phyloP scores from a whole-genome alignment of 345 rosid genomes.

The Psidium guajava region DNA sequence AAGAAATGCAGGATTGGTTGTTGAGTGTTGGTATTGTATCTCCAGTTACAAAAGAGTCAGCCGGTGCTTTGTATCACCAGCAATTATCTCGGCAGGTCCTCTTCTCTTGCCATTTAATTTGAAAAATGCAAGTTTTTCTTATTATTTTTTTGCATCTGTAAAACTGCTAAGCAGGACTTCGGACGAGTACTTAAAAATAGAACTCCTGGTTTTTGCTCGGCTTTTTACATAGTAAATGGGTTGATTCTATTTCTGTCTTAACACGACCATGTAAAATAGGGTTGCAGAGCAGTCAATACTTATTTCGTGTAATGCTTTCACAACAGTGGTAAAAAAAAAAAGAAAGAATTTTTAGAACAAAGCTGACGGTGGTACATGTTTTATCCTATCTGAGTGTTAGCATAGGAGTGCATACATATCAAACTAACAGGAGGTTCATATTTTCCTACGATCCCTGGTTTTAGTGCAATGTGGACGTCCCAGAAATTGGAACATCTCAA shows the following conservation, averaged over 20 bases:
- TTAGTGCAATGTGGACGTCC: not conserved
- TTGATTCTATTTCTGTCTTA: not conserved
- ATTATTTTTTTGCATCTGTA: not conserved
- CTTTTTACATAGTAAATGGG: not conserved
- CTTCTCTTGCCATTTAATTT: not conserved
- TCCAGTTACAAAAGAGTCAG: slow-evolving; percentile 92
- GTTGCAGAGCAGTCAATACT: not conserved
- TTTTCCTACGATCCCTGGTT: not conserved
- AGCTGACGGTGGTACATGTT: not conserved
- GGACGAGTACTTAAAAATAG: not conserved
- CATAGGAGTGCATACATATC: not conserved
- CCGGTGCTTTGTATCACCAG: slow-evolving; percentile 90
- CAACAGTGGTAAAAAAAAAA: not conserved
- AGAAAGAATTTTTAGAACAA: too few relatives aligned
- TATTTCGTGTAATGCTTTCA: not conserved
- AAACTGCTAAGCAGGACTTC: not conserved
- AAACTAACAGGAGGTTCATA: not conserved
- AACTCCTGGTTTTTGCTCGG: not conserved
- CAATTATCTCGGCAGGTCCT: slow-evolving; percentile 88
- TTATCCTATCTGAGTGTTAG: not conserved
- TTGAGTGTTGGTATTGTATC: slow-evolving; percentile 94
- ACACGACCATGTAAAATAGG: not conserved
- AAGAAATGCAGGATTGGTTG: slow-evolving; percentile 93
- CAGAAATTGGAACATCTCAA: not conserved
- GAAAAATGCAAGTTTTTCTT: slow-evolving; percentile 2